These are phyloP conservation scores for Boletus semigastroideus DNA, from an alignment of 1,284 basidiomycete genomes.

Conservation along the genomic window DNA sequence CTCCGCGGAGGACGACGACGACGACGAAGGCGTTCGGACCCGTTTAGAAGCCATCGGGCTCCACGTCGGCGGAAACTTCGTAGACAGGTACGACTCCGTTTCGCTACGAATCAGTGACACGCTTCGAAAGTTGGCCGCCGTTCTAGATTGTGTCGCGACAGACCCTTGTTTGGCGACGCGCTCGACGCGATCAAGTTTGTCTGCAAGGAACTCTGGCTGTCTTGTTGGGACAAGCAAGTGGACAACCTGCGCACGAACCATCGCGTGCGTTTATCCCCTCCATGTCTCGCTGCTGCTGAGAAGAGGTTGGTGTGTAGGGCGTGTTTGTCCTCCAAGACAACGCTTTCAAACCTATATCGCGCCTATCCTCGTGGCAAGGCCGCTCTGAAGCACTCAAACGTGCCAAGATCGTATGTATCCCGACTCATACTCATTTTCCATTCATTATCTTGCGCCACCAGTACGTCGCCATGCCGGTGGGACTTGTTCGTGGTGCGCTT, in stretches of 20 bases:
- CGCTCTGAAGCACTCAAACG: slow-evolving; percentile 70
- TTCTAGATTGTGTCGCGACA: slow-evolving; percentile 70
- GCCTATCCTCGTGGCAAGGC: slow-evolving; percentile 78
- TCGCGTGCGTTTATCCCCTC: slow-evolving; percentile 46
- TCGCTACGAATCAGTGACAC: not conserved
- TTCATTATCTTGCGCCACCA: slow-evolving; percentile 30
- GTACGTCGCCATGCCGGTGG: slow-evolving; percentile 80
- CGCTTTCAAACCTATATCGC: slow-evolving; percentile 79
- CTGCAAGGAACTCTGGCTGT: slow-evolving; percentile 92
- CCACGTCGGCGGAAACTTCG: slow-evolving; percentile 84
- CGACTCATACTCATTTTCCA: not conserved
- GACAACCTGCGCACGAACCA: slow-evolving; percentile 96
- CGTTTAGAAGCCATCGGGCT: slow-evolving; percentile 82
- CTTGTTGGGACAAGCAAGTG: slow-evolving; percentile 93
- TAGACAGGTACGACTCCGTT: slow-evolving; percentile 67
- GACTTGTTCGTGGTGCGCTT: slow-evolving; percentile 82
- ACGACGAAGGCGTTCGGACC: slow-evolving; percentile 68
- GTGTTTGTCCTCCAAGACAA: slow-evolving; percentile 94
- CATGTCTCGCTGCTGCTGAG: not conserved
- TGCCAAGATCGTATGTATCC: slow-evolving; percentile 62
- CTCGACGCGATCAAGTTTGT: slow-evolving; percentile 93
- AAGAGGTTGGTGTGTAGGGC: slow-evolving; percentile 52
- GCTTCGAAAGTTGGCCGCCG: not conserved
- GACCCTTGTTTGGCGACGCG: slow-evolving; percentile 76
- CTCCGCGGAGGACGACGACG: slow-evolving; percentile 60